Base-by-base conservation (phyloP, 2,329 filamentous ascomycete genomes). In the Zymoseptoria tritici region DNA sequence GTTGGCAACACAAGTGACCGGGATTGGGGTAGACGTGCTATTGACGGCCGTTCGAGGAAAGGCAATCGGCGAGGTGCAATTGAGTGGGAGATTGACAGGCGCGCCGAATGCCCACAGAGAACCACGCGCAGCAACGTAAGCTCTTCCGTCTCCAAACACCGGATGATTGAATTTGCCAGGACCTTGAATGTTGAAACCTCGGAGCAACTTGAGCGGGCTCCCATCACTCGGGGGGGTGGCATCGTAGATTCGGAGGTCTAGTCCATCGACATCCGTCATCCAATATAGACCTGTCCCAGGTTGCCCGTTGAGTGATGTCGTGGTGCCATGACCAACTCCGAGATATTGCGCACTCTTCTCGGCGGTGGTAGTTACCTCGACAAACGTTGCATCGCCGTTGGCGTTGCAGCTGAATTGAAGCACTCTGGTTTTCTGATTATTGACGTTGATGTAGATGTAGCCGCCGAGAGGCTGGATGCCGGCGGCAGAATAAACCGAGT, bases 331-430 rank as follows among this genome's bases (percentile, higher is more conserved):
- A 11, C 58, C 58, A 9, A 51, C 53, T 9, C 58, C 58, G 4
- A 60, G 58, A 19, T 36, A 31, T 9, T 51, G 49, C n/a, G 58
- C 58, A 29, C 57, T 60, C 20, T 57, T 60, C 29, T 60, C 58
- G 8, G 58, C 26, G 1, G 58, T 49, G 11, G 42, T 42, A 4
- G 58, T 36, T 22, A 60, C 50, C 19, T 60, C 26, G 5, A 55
- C 54, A 50, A 60, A 60, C 6, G 52, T 36, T 13, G 21, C 58
- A 4, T 49, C 22, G 6, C 58, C 58, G 46, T 49, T 51, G 3
- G 54, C 21, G 8, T 56, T 57, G 21, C 58, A 60, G 55, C 42
- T 60, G 54, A 60, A 60, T 21, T 60, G 52, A 42, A 60, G 57
- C 5, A 54, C 58, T 8, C 53, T 31, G 8, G 58, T 60, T n/a